These are phyloP conservation scores for Plantago elongata DNA, from an alignment of 257 asterid genomes.

Conservation along the genomic window DNA sequence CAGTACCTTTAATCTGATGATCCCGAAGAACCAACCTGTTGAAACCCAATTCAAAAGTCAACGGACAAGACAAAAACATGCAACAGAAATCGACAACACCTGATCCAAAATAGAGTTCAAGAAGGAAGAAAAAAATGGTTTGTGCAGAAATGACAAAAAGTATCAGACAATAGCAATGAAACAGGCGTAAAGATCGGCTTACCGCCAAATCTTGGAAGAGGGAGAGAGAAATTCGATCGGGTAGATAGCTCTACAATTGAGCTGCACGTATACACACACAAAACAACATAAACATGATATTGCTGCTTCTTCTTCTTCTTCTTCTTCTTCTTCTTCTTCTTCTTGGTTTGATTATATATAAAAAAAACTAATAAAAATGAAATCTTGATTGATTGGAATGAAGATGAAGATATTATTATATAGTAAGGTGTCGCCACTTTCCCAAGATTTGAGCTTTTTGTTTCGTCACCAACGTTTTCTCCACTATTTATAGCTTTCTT, in stretches of 20 bases:
- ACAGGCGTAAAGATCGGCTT: slow-evolving; percentile 37
- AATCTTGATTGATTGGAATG: neutral
- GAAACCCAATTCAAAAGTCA: slow-evolving; percentile 26
- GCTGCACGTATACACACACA: slow-evolving; percentile 12
- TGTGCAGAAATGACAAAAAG: neutral
- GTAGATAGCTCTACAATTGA: slow-evolving; percentile 17
- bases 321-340: too few relatives aligned
- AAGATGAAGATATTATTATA: neutral
- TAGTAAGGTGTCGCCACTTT: slow-evolving; percentile 31
- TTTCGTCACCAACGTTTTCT: slow-evolving; percentile 20
- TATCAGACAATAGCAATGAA: slow-evolving; percentile 16
- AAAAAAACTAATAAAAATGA: neutral
- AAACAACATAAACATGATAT: too few relatives aligned
- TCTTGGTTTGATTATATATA: neutral
- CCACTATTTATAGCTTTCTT: slow-evolving; percentile 27
- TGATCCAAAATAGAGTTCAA: neutral
- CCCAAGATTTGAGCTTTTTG: slow-evolving; percentile 30
- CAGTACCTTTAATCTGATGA: slow-evolving; percentile 21
- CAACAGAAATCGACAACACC: slow-evolving; percentile 20
- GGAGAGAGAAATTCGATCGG: slow-evolving; percentile 33
- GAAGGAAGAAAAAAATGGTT: too few relatives aligned
- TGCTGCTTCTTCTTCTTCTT: too few relatives aligned
- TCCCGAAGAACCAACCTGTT: slow-evolving; percentile 19
- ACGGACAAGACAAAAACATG: slow-evolving; percentile 18
- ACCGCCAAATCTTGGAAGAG: slow-evolving; percentile 50